Evolutionary conservation across 2,329 filamentous ascomycete genomes (phyloP), one percentile per base, ranked within the genome.

Genomic region (Cladosporium sp.): DNA sequence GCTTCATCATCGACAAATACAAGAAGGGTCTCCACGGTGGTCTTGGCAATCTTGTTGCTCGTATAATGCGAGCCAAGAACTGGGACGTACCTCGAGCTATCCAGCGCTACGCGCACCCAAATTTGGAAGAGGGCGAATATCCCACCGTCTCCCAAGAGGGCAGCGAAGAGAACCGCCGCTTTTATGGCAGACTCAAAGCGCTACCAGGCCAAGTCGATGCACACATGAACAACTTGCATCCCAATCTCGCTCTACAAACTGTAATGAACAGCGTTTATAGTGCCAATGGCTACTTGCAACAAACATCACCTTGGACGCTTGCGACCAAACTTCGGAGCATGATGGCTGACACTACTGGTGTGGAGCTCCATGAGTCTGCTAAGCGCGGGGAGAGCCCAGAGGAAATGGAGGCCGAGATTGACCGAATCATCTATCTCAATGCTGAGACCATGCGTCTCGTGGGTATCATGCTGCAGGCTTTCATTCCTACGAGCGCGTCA

Each of bases 391-490:
- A 59, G 62, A 62, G 43, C 61, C 67, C 38, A 59, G 70, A 61
- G 63, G 67, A 60, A 63, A 69, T 64, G 67, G 71, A 63, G 67
- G 69, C 57, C 45, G 73, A 80, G 2, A 75, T 87, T 15, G 76
- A 87, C 63, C 78, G 80, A 65, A 81, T 83, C 38, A 79, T 99
- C 28, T 97, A 84, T 72, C 80, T 88, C 43, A 79, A 81, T 43
- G 83, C 87, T 8, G 94, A 99, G 74, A 83, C 88, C 4, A 72
- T 97, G 49, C 88, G 94, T 38, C 84, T 97, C 22, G 79, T 81
- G 0, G 90, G 87, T 14, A 96, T 99, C 65, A 78, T 97, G 49
- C 77, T 99, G 45, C 92, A 96, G 73, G 92, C 94, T 1, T 90
- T 92, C 69, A 96, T 99, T 82, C 94, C 94, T 0, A 80, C 77